These are phyloP conservation scores for Apostasia ramifera DNA, from an alignment of 106 monocot genomes.

Conservation along the genomic window DNA sequence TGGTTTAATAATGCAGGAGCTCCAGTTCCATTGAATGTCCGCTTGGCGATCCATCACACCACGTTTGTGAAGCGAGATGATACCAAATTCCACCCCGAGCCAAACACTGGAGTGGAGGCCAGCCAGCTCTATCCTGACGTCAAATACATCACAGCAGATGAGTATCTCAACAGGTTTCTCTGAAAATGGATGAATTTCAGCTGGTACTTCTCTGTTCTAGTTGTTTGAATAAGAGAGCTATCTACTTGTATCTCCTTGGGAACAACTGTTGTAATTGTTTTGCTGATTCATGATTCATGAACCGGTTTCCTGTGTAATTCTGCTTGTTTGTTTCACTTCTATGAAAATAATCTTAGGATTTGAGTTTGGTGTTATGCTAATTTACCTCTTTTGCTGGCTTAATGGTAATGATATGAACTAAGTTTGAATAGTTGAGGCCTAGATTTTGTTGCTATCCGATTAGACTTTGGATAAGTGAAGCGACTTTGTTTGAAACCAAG, in stretches of 20 bases:
- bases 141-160: constrained; percentile 56
- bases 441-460: too few relatives aligned
- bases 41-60: constrained; percentile 33
- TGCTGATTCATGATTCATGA: neutral
- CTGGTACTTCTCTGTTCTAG: too few relatives aligned
- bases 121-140: constrained; percentile 68
- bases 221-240: too few relatives aligned
- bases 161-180: constrained; percentile 39
- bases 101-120: constrained; percentile 58
- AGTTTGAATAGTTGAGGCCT: too few relatives aligned
- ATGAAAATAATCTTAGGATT: neutral
- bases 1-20: constrained; percentile 26
- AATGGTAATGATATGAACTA: too few relatives aligned
- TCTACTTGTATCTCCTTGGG: too few relatives aligned
- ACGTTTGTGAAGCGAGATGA: constrained; percentile 54
- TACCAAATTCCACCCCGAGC: constrained; percentile 65
- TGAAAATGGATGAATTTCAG: neutral
- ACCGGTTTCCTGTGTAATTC: too few relatives aligned
- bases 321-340: neutral
- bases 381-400: too few relatives aligned
- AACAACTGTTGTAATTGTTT: too few relatives aligned
- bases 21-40: constrained; percentile 24
- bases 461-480: too few relatives aligned
- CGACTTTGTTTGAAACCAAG: too few relatives aligned
- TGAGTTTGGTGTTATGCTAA: too few relatives aligned